These are phyloP conservation scores for Coniosporium tulheliwenetii DNA, from an alignment of 2,329 filamentous ascomycete genomes.

Conservation along the genomic window DNA sequence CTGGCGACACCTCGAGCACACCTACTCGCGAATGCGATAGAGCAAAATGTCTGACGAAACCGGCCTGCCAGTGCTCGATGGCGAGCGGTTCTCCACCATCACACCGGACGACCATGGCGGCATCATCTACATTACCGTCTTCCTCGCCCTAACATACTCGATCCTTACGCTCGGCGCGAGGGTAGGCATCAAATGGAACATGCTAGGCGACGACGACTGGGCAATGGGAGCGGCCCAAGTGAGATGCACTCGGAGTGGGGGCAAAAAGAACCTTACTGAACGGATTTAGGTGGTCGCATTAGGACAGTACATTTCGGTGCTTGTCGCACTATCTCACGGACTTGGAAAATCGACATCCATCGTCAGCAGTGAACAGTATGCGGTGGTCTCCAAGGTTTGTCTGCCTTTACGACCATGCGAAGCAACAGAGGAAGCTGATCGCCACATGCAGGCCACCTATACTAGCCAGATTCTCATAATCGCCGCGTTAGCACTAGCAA, in stretches of 20 bases:
- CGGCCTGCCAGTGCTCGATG: not conserved
- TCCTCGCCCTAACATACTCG: constrained; percentile 12
- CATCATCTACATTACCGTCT: constrained; percentile 12
- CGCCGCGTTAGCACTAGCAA: constrained; percentile 10
- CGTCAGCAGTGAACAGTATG: not conserved
- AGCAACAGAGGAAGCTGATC: not conserved
- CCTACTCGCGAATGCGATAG: too few species aligned
- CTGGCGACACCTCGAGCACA: too few species aligned
- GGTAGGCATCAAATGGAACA: constrained; percentile 11
- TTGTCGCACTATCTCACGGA: constrained; percentile 5
- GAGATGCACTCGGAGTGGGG: not conserved
- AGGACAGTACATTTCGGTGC: constrained; percentile 9
- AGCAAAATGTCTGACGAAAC: too few species aligned
- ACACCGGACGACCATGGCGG: constrained; percentile 8
- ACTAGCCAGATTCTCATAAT: constrained; percentile 13
- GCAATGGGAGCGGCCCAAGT: constrained; percentile 7
- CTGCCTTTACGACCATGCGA: not conserved
- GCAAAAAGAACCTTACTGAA: too few species aligned
- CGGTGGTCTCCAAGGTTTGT: not conserved
- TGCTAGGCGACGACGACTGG: constrained; percentile 14
- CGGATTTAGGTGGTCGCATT: constrained; percentile 4
- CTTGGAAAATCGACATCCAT: constrained; percentile 1
- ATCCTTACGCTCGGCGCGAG: constrained; percentile 10
- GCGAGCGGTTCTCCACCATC: constrained; percentile 1
- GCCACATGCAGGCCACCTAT: constrained; percentile 6